These are phyloP conservation scores for Platanus orientalis DNA, from an alignment of 164 flowering plant genomes.

Conservation along the genomic window DNA sequence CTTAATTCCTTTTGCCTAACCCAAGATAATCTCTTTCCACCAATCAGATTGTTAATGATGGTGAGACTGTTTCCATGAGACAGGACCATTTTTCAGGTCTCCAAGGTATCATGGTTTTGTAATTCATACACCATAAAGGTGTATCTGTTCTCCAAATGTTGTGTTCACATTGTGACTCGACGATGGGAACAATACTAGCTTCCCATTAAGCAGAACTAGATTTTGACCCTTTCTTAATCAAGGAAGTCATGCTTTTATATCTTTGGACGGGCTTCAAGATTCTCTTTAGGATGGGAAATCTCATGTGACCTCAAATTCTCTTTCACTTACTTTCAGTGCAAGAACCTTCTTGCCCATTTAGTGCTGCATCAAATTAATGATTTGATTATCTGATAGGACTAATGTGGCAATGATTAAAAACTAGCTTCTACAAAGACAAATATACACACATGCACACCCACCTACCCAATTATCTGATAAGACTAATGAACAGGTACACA, in stretches of 20 bases:
- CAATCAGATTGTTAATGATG: neutral
- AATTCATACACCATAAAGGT: too few species aligned
- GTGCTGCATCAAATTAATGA: conserved; percentile 1
- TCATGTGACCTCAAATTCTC: neutral
- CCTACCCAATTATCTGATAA: too few species aligned
- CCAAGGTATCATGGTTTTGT: neutral
- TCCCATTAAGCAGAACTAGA: conserved; percentile 12
- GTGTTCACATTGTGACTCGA: conserved; percentile 3
- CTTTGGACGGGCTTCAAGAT: too few species aligned
- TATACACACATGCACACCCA: too few species aligned
- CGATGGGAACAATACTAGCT: too few species aligned
- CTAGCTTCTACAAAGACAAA: too few species aligned
- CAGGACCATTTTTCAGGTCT: neutral
- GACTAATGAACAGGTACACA: neutral
- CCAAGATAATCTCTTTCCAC: conserved; percentile 4
- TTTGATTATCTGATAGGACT: neutral
- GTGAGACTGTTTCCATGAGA: too few species aligned
- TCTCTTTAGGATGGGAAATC: neutral
- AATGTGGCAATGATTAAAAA: neutral
- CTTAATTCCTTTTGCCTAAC: conserved; percentile 5
- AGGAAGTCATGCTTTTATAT: too few species aligned
- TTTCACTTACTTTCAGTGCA: neutral
- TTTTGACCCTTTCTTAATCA: conserved; percentile 14
- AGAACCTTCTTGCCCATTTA: conserved; percentile 9
- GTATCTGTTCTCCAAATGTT: conserved; percentile 10